These are phyloP conservation scores for Chaetomiaceae sp. DNA, from an alignment of 2,329 filamentous ascomycete genomes.

Conservation along the genomic window DNA sequence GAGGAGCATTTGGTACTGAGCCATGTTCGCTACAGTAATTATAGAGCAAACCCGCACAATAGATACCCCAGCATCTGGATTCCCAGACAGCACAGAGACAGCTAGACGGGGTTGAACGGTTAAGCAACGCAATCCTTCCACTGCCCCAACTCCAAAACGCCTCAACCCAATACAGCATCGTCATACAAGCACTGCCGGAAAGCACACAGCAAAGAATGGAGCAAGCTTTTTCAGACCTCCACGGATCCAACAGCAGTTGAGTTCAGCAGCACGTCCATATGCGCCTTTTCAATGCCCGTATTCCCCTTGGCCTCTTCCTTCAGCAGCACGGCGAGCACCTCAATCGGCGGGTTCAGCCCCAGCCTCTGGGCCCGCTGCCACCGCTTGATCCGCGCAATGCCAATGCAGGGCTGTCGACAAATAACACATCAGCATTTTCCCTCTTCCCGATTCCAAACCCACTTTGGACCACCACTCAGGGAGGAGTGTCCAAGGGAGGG, in stretches of 20 bases:
- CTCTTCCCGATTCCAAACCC: no score
- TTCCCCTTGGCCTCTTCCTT: conserved; percentile 58
- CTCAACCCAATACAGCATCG: not conserved
- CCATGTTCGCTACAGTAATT: conserved; percentile 1
- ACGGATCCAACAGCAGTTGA: conserved; percentile 37
- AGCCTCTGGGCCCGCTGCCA: conserved; percentile 82
- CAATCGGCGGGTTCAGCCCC: conserved; percentile 80
- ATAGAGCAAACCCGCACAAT: not conserved
- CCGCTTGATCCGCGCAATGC: conserved; percentile 70
- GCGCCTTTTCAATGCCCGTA: conserved; percentile 55
- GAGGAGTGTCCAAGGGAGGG: no score
- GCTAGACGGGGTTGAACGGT: not conserved
- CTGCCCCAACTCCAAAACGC: conserved; percentile 8
- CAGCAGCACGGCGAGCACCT: conserved; percentile 79
- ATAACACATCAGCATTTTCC: not conserved
- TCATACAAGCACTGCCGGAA: not conserved
- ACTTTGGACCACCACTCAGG: no score
- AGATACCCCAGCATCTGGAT: not conserved
- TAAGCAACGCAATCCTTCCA: not conserved
- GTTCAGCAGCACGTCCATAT: conserved; percentile 64
- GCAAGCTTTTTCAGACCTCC: not conserved
- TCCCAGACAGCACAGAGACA: not conserved
- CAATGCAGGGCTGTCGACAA: conserved; percentile 69
- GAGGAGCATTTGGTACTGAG: conserved; percentile 87
- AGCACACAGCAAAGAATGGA: not conserved